Evolutionary conservation across 2,329 filamentous ascomycete species (phyloP).

Genomic region (Clonostachys rosea): DNA sequence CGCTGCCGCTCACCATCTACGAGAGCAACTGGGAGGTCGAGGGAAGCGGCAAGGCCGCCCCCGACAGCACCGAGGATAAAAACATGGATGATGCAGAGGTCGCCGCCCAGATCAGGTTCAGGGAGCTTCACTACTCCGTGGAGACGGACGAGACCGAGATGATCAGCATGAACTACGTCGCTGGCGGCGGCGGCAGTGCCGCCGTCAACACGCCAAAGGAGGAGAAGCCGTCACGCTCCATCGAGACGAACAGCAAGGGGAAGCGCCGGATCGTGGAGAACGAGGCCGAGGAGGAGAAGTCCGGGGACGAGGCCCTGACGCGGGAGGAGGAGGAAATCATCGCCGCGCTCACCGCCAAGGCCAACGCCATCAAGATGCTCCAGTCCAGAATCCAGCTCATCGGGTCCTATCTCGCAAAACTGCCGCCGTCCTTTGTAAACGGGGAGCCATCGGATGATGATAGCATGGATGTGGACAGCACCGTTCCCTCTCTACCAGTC

Average conservation of each 20-base stretch:
- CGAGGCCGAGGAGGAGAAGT: constrained; percentile 14
- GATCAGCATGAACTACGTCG: constrained; percentile 94
- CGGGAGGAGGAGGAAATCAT: constrained; percentile 59
- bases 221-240: constrained; percentile 31
- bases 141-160: constrained; percentile 96
- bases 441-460: constrained; percentile 23
- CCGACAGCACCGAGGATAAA: constrained; percentile 57
- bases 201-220: constrained; percentile 48
- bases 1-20: constrained; percentile 86
- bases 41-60: constrained; percentile 17
- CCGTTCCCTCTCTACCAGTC: constrained; percentile 60
- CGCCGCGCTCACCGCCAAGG: constrained; percentile 72
- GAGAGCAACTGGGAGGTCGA: constrained; percentile 79
- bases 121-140: constrained; percentile 78
- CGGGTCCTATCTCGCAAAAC: constrained; percentile 68
- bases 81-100: constrained; percentile 65
- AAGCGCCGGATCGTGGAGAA: constrained; percentile 36
- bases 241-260: constrained; percentile 47
- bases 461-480: constrained; percentile 25
- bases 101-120: constrained; percentile 65
- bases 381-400: constrained; percentile 71
- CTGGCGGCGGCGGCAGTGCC: constrained; percentile 77
- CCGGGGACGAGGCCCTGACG: constrained; percentile 14
- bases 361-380: constrained; percentile 92
- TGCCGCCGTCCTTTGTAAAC: constrained; percentile 59